Base-by-base conservation (phyloP, 306 rosid species). In the Cucumis hystrix region DNA sequence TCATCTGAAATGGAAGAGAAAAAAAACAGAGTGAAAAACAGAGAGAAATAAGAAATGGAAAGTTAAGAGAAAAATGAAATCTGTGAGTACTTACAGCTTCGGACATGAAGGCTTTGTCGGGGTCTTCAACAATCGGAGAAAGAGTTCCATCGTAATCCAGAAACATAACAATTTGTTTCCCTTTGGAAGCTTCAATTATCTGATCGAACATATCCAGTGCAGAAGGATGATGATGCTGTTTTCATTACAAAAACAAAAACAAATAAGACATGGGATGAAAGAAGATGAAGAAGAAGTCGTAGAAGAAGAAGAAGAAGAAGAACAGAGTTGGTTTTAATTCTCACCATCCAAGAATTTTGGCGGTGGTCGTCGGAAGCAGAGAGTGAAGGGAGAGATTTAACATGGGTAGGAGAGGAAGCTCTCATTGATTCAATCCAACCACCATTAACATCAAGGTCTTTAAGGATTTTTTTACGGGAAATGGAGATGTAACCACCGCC, bases 131-230 rank as follows among this genome's bases (percentile, higher is more conserved):
- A 28, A 95, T 95, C 1, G 99, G 99, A 0, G 99, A 92, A 40
- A 95, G 88, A 1, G 99, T 95, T 54, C 99, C 99, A 39, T 95
- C 99, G 7, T 95, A 95, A 80, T 95, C 99, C 59, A 95, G 67
- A 39, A 95, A 95, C 97, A 95, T 88, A 3, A 92, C 97, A 1
- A 95, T 90, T 77, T 90, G 92, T 66, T 92, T 95, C 15, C 97
- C 99, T 52, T 82, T 84, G 0, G 99, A 87, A 12, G 91, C 97
- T 57, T 90, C 93, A 54, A 87, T 82, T 10, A 95, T 92, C 51
- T 89, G 85, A 40, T 88, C 89, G 63, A 95, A 95, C 93, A 84
- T 90, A 77, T 91, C 92, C 81, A 95, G 80, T 60, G 99, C 99
- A 0, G 99, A 92, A 2, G 99, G 99, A 68, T 92, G 92, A 14